Evolutionary conservation across 306 rosid species (phyloP), one percentile per base, ranked within the genome.

Genomic region (Begonia peltatifolia): DNA sequence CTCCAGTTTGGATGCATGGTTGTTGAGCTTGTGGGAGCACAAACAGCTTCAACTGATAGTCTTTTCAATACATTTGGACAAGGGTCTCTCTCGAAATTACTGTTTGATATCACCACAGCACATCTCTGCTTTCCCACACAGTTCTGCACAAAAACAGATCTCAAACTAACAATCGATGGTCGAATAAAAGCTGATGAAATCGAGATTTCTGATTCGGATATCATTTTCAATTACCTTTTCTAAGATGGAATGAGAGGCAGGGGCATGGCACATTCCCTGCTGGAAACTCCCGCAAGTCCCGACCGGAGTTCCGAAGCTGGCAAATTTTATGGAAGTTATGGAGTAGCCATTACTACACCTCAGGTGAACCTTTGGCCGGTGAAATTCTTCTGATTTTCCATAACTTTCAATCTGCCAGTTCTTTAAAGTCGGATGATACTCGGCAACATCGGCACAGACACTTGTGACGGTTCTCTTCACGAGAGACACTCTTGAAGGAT

Each of bases 221-320:
- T 51, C 22, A 41, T 10, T 46, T 30, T 70, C 54, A 14, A 11
- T 46, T 58, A 92, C 99, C 99, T 87, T 83, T 78, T 86, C 78
- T 58, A 87, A 51, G 63, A 68, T 82, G 62, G 74, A 60, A 50
- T 75, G 71, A 6, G 99, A 92, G 35, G 79, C 68, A 0, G 89
- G 49, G 46, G 99, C 80, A 63, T 92, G 99, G 72, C 99, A 92
- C 52, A 63, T 59, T 71, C 99, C 99, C 55, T 83, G 75, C 65
- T 83, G 93, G 79, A 83, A 92, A 52, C 55, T 87, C 49, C 99
- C 99, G 66, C 99, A 92, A 23, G 99, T 83, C 35, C 99, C 99
- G 3, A 68, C 56, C 64, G 99, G 96, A 35, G 96, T 92, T 62
- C 99, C 99, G 61, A 92, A 92, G 76, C 99, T 92, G 50, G 99